phyloP scores from a whole-genome alignment of 768 basidiomycete genomes.

The Galerina sulciceps region DNA sequence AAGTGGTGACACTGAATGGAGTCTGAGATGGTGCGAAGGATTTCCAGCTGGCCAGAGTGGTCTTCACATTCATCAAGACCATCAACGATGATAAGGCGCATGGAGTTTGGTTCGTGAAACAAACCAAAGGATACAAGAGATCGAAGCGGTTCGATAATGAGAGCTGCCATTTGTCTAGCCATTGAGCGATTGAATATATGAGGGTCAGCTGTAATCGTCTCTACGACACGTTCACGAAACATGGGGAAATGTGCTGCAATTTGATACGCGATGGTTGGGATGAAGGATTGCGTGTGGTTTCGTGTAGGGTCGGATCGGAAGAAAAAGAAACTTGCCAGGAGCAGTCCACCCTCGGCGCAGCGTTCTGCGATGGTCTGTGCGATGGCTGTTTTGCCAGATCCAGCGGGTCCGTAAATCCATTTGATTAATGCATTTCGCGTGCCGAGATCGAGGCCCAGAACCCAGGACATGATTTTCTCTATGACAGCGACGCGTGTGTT shows the following conservation, averaged over 20 bases:
- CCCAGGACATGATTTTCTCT: conserved; percentile 14
- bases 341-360: conserved; percentile 15
- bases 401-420: conserved; percentile 18
- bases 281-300: conserved; percentile 24
- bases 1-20: neutral
- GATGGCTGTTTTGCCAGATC: conserved; percentile 17
- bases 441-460: neutral
- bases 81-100: conserved; percentile 8
- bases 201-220: conserved; percentile 18
- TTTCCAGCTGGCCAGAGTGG: neutral
- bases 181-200: conserved; percentile 18
- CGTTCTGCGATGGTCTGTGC: conserved; percentile 12
- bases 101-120: conserved; percentile 7
- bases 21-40: neutral
- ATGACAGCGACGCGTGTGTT: conserved; percentile 10
- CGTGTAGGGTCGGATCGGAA: conserved; percentile 29
- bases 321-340: conserved; percentile 41
- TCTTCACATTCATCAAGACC: conserved; percentile 29
- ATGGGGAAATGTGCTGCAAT: conserved; percentile 16
- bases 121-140: conserved; percentile 17
- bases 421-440: neutral
- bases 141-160: conserved; percentile 18
- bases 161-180: conserved; percentile 13
- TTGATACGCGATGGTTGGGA: conserved; percentile 36
- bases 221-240: conserved; percentile 4